A percentile compares a stretch with the other conserved stretches of the same genome.
Conservation (phyloP, 176 grass and related monocot genomes). For the Lolium perenne region DNA sequence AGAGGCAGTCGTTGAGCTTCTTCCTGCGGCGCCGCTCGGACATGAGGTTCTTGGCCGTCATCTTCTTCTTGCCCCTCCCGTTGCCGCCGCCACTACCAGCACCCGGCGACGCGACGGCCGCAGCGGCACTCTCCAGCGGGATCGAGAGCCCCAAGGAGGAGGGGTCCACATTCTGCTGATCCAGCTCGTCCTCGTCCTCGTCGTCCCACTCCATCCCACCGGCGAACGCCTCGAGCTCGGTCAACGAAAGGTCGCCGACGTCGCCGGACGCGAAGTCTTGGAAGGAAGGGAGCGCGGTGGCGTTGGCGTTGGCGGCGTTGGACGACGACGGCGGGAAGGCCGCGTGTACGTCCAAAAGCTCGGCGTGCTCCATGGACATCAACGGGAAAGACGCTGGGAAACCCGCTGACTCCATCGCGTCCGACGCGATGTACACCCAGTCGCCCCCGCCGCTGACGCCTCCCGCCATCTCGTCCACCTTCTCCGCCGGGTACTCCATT, state of each 20-base stretch:
- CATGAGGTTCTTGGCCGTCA: slow-evolving; percentile 87
- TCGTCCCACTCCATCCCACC: slow-evolving; percentile 41
- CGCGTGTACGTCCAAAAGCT: slow-evolving; percentile 51
- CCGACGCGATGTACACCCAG: slow-evolving; percentile 54
- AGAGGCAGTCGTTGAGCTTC: slow-evolving; percentile 86
- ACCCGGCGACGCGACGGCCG: neutral
- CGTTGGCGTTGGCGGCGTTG: slow-evolving; percentile 27
- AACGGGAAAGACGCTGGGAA: slow-evolving; percentile 47
- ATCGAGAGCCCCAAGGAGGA: slow-evolving; percentile 53
- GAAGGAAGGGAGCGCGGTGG: slow-evolving; percentile 42
- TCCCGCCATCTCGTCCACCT: slow-evolving; percentile 46
- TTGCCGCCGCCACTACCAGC: slow-evolving; percentile 31
- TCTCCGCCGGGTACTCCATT: slow-evolving; percentile 52
- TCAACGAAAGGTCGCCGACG: slow-evolving; percentile 16
- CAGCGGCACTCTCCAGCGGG: slow-evolving; percentile 54
- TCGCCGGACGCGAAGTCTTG: slow-evolving; percentile 40
- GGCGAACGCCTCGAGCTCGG: neutral
- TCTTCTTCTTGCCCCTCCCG: slow-evolving; percentile 74
- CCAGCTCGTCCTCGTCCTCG: slow-evolving; percentile 50
- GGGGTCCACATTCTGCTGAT: slow-evolving; percentile 52
- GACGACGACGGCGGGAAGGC: slow-evolving; percentile 50
- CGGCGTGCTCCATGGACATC: slow-evolving; percentile 50
- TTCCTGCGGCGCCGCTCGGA: slow-evolving; percentile 74
- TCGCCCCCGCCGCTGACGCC: slow-evolving; percentile 38
- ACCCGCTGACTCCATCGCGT: slow-evolving; percentile 34